Percentiles rank a stretch among this genome's conserved stretches.
Conservation (phyloP, 192 early-diverging fungal genomes). For the Jimgerdemannia lactiflua region DNA sequence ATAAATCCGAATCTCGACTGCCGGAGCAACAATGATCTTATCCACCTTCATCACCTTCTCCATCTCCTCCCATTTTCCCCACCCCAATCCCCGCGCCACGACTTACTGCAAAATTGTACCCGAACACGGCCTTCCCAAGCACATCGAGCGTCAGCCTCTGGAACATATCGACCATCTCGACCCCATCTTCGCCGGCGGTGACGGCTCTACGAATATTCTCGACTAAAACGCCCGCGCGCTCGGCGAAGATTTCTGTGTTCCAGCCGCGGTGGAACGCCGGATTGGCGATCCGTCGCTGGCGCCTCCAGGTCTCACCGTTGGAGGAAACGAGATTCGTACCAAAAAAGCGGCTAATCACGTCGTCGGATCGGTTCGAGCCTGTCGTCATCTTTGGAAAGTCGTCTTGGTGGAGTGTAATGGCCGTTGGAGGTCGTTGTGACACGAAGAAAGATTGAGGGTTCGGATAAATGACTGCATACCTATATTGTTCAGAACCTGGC, state of each 20-base stretch:
- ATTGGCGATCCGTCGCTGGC: slow-evolving; percentile 27
- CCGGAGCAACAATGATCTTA: background rate
- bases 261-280: slow-evolving; percentile 29
- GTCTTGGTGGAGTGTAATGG: background rate
- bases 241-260: slow-evolving; percentile 25
- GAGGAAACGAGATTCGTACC: slow-evolving; percentile 13
- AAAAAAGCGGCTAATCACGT: background rate
- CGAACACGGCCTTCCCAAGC: slow-evolving; percentile 21
- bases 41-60: background rate
- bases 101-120: slow-evolving; percentile 5
- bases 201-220: background rate
- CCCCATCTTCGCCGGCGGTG: slow-evolving; percentile 1
- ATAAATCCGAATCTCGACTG: slow-evolving; percentile 17
- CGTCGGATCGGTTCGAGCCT: background rate
- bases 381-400: background rate
- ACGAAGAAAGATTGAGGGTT: background rate
- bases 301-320: slow-evolving; percentile 21
- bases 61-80: no score
- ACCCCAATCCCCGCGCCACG: no score
- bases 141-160: slow-evolving; percentile 19
- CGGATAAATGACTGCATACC: background rate
- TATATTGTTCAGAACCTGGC: background rate
- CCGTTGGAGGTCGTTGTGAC: background rate
- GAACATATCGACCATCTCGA: slow-evolving; percentile 13
- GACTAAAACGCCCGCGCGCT: slow-evolving; percentile 6